Percentiles rank a stretch among this genome's conserved stretches.
Evolutionary conservation across 371 early-diverging fungal species (phyloP).

Genomic region (Saksenaea oblongispora): DNA sequence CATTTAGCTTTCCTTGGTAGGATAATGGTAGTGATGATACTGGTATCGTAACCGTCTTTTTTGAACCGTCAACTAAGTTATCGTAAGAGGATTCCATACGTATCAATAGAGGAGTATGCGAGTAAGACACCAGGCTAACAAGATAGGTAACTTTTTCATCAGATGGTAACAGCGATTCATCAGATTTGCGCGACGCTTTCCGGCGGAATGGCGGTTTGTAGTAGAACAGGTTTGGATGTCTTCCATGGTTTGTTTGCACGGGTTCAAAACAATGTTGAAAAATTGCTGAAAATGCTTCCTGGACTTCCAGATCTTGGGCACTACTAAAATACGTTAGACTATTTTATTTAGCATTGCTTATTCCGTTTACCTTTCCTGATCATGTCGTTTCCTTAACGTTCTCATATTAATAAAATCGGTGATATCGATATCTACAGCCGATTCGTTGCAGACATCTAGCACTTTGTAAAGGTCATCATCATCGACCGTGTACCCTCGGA

Average conservation of each 20-base stretch:
- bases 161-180: neutral
- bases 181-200: neutral
- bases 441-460: conserved; percentile 59
- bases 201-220: conserved; percentile 62
- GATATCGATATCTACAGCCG: conserved; percentile 68
- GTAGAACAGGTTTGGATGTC: conserved; percentile 56
- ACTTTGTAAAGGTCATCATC: conserved; percentile 60
- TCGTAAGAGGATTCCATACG: conserved; percentile 64
- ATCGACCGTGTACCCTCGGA: conserved; percentile 59
- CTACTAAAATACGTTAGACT: conserved; percentile 11
- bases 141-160: conserved; percentile 44
- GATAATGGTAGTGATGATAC: conserved; percentile 59
- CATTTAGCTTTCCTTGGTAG: conserved; percentile 31
- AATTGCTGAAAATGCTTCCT: conserved; percentile 54
- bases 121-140: conserved; percentile 49
- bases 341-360: neutral
- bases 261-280: conserved; percentile 66
- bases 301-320: conserved; percentile 31
- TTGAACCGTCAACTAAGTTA: conserved; percentile 30
- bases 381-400: conserved; percentile 44
- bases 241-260: conserved; percentile 40
- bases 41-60: conserved; percentile 44
- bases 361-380: conserved; percentile 36
- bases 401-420: conserved; percentile 71
- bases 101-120: conserved; percentile 58